These are phyloP conservation scores for Inga laurina DNA, from an alignment of 306 rosid species.

Conservation along the genomic window DNA sequence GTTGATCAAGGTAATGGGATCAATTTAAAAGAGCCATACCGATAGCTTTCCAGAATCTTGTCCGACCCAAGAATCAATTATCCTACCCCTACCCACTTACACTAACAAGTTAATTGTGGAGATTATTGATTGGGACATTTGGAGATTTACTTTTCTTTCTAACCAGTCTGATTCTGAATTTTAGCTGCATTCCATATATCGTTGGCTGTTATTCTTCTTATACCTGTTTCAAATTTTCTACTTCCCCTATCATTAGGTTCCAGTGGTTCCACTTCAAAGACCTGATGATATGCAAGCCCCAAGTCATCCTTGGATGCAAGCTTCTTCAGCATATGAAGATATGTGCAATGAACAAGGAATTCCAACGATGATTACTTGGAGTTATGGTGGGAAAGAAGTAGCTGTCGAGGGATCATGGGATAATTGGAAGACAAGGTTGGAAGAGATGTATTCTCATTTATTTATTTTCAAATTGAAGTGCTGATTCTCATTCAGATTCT, in stretches of 20 bases:
- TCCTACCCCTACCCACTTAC: not conserved
- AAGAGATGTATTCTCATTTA: constrained; percentile 3
- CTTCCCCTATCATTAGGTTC: constrained; percentile 57
- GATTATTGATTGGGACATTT: constrained; percentile 16
- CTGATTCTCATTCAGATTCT: constrained; percentile 26
- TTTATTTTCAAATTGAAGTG: constrained; percentile 31
- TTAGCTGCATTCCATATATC: constrained; percentile 21
- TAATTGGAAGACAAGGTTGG: constrained; percentile 85
- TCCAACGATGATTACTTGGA: constrained; percentile 97
- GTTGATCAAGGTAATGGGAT: constrained; percentile 33
- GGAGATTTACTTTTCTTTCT: constrained; percentile 14
- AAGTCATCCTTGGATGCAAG: constrained; percentile 74
- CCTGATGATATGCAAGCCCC: constrained; percentile 82
- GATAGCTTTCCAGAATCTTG: constrained; percentile 35
- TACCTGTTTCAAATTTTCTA: not conserved
- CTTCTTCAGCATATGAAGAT: constrained; percentile 65
- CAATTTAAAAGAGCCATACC: constrained; percentile 30
- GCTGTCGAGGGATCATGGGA: constrained; percentile 99
- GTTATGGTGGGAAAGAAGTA: constrained; percentile 84
- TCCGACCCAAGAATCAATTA: constrained; percentile 18
- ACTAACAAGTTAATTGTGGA: constrained; percentile 10
- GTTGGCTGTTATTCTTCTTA: constrained; percentile 17
- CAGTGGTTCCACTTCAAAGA: constrained; percentile 79
- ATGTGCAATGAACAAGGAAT: constrained; percentile 70
- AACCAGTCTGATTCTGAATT: constrained; percentile 21